These are phyloP conservation scores for Daucus carota DNA, from an alignment of 129 eudicot species.

Conservation along the genomic window DNA sequence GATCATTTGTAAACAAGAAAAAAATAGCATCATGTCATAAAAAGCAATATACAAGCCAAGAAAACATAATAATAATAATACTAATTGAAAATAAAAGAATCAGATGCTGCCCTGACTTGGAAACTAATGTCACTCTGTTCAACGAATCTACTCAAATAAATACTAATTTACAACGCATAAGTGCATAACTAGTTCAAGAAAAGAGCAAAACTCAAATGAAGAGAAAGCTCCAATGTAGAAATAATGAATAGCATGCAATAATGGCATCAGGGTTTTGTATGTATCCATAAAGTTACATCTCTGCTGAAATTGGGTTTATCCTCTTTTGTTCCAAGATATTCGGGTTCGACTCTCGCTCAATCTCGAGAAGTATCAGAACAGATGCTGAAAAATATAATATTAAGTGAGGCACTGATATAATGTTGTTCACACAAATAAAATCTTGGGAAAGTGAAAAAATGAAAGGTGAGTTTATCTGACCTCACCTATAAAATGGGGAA, in stretches of 20 bases:
- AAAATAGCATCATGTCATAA: neutral
- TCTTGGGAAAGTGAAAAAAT: no score
- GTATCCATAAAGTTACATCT: no score
- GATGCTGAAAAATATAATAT: no score
- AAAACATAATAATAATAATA: no score
- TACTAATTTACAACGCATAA: neutral
- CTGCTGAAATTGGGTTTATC: no score
- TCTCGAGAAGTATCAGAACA: no score
- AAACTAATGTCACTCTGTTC: neutral
- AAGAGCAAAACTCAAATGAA: neutral
- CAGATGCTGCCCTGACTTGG: slow-evolving; percentile 1
- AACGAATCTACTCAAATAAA: neutral
- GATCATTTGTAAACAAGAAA: neutral
- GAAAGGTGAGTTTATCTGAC: neutral
- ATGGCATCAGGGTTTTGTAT: neutral
- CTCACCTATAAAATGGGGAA: neutral
- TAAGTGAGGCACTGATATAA: no score
- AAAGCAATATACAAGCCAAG: neutral
- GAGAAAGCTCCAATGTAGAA: neutral
- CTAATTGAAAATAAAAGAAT: neutral
- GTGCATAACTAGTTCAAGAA: neutral
- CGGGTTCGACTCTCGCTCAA: no score
- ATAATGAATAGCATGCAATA: neutral
- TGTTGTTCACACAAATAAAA: no score
- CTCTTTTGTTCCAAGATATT: no score